Base-by-base conservation (phyloP, 1,284 basidiomycete species). In the Apiotrichum sp. region DNA sequence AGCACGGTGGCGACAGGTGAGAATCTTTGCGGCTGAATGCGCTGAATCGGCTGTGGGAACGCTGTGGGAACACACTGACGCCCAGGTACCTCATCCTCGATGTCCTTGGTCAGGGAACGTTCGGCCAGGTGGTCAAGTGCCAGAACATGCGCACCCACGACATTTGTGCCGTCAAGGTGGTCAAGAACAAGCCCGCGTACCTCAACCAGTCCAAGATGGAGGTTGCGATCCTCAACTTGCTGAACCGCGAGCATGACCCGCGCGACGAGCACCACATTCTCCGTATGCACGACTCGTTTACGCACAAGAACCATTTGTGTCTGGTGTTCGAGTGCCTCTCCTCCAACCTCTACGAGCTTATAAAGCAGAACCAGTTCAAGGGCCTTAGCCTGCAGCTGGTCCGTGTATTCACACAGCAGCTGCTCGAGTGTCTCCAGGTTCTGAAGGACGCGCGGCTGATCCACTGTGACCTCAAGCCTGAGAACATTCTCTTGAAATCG, bases 151-250 rank as follows among this genome's bases (percentile, higher is more conserved):
- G 93, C 77, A 98, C 90, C 40, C 93, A 98, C 75, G 93, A 97
- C 73, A 90, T 98, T 52, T 91, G 96, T 44, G 96, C 96, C 13
- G 95, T 98, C 61, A 98, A 98, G 77, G 96, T 98, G 14, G 93
- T 98, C 69, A 98, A 98, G 81, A 98, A 98, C 78, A 98, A 98
- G 77, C 95, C 95, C 2, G 95, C 95, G 0, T 98, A 98, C 78
- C 93, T 97, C 77, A 96, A 98, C 72, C 95, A 98, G 79, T 92
- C 88, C 77, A 98, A 97, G 89, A 98, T 98, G 95, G 96, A 98
- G 76, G 96, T 98, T 31, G 97, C 93, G 0, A 98, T 98, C 62
- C 80, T 98, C 49, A 91, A 98, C 71, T 80, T 97, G 77, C 82
- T 97, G 63, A 96, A 97, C 78, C 89, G 87, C 72, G 85, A 86